These are phyloP conservation scores for Lophium mytilinum DNA, from an alignment of 495 filamentous ascomycete species.

Conservation along the genomic window DNA sequence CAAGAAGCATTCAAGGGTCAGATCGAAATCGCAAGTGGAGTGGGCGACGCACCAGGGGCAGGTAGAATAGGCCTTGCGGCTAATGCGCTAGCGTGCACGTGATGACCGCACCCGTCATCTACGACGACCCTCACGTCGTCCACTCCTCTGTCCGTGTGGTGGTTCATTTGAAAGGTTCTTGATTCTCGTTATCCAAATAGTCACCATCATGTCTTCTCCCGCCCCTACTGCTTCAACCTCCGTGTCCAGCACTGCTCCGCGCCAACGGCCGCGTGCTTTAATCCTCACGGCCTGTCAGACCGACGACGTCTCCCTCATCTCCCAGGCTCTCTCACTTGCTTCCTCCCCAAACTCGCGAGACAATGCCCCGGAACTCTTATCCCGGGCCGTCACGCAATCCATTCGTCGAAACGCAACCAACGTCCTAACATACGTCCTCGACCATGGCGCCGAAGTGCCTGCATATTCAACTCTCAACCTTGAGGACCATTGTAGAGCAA, in stretches of 20 bases:
- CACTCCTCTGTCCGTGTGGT: too few relatives aligned
- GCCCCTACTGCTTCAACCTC: not conserved
- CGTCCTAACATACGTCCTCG: slow-evolving; percentile 3
- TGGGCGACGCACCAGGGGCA: too few relatives aligned
- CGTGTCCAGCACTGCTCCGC: not conserved
- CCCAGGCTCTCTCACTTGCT: slow-evolving; percentile 3
- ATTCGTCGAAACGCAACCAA: not conserved
- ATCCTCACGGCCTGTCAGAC: not conserved
- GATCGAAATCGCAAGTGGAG: too few relatives aligned
- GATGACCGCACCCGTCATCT: too few relatives aligned
- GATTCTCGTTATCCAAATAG: too few relatives aligned
- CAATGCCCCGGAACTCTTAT: not conserved
- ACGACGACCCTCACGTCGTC: too few relatives aligned
- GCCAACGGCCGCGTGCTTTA: not conserved
- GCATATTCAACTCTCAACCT: not conserved
- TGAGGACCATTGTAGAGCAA: not conserved
- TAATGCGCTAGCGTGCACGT: too few relatives aligned
- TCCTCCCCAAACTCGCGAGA: not conserved
- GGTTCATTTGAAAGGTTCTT: too few relatives aligned
- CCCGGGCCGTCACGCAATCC: not conserved
- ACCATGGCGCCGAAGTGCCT: slow-evolving; percentile 1
- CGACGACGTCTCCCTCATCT: slow-evolving; percentile 9
- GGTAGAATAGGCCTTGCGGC: too few relatives aligned
- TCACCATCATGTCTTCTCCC: not conserved
- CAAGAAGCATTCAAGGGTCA: too few relatives aligned